Base-by-base conservation (phyloP, 352 stramenopile genomes). In the Phytopythium montanum region DNA sequence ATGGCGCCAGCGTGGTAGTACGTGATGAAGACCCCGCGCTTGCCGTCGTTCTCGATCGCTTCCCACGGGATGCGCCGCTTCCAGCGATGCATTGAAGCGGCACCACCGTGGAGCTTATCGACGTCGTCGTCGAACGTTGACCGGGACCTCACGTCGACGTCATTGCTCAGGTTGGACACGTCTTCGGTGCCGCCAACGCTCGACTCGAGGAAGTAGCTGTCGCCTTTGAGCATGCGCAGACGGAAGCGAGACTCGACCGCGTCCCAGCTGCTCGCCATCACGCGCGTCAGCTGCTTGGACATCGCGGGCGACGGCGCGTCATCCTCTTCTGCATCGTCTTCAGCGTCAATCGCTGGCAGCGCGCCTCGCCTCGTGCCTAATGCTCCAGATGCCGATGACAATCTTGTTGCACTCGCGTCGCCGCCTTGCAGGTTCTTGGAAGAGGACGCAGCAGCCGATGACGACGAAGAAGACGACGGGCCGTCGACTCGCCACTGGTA, bases 21-120 rank as follows among this genome's bases (percentile, higher is more conserved):
- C 21, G 85, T 87, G 62, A 94, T 90, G 58, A 94, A 90, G 42
- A 94, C 79, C 28, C 85, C 85, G 54, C 63, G 68, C 55, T 92
- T 87, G 36, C 85, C 81, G 31, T 87, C 76, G 49, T 85, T 89
- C 33, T 81, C 79, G 50, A 94, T 90, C 14, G 77, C 69, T 38
- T 90, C 75, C 82, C 82, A 92, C 39, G 88, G 84, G 8, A 86
- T 68, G 28, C 58, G 68, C 28, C 61, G 75, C 45, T 59, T 69
- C 25, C 61, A 51, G 5, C 54, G 44, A 50, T 50, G 44, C 42
- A 21, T 33, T 33, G 63, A n/a, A 19, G 45, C 39, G n/a, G 70
- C 61, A 5, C 66, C 58, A 31, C 69, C 69, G 33, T 75, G 61
- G 10, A 76, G 56, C n/a, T 72, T 46, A 42, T 70, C 51, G 38